Percentiles rank a stretch among this genome's conserved stretches.
phyloP scores from a whole-genome alignment of 2,329 filamentous ascomycete species.

The Calonectria multiphialidica region DNA sequence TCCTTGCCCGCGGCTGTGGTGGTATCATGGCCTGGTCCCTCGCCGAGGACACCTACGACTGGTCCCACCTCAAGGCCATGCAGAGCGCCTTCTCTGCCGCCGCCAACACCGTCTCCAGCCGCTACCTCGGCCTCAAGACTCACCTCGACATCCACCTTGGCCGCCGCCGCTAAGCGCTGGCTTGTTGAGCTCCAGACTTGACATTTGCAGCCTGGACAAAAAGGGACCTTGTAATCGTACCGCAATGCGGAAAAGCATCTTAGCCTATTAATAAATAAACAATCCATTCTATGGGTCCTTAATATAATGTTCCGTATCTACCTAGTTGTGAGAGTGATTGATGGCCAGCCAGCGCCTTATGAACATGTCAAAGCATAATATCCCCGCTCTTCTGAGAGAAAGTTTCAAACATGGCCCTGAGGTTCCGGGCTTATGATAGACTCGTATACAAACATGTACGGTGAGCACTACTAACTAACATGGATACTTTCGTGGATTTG shows the following conservation, averaged over 20 bases:
- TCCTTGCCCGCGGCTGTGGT: constrained; percentile 56
- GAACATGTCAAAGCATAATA: too few relatives aligned
- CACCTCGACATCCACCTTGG: constrained; percentile 1
- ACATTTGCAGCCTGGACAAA: neutral
- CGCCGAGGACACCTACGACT: constrained; percentile 60
- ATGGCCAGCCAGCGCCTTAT: too few relatives aligned
- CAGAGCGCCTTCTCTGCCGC: constrained; percentile 31
- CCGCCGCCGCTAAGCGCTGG: neutral
- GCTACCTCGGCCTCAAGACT: neutral
- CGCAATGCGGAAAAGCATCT: neutral
- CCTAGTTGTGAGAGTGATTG: neutral
- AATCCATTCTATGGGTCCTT: neutral
- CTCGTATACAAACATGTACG: too few relatives aligned
- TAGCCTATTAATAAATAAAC: constrained; percentile 2
- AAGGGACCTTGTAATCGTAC: neutral
- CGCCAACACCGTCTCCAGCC: neutral
- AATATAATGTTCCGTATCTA: neutral
- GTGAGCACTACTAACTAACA: too few relatives aligned
- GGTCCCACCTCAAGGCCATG: constrained; percentile 58
- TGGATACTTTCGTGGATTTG: too few relatives aligned
- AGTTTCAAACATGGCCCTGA: too few relatives aligned
- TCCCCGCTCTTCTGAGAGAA: too few relatives aligned
- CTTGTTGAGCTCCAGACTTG: neutral
- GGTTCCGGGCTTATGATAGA: too few relatives aligned
- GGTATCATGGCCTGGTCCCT: constrained; percentile 68